Base-by-base conservation (phyloP, 371 early-diverging fungal genomes). In the Chytridium lagenaria region DNA sequence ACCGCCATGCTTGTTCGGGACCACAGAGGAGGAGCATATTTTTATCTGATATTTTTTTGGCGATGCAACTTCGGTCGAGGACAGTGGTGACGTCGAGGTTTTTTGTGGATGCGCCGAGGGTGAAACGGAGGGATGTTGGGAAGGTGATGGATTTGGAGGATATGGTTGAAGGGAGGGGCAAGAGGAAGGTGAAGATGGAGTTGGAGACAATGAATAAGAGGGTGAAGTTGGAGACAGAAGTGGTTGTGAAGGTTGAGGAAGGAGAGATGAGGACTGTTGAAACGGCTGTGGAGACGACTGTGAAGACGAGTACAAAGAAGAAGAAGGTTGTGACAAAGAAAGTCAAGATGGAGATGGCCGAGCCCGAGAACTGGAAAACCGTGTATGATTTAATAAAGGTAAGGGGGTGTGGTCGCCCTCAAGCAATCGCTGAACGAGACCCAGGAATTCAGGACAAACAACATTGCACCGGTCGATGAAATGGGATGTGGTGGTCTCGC, bases 401-500 rank as follows among this genome's bases (percentile, higher is more conserved):
- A 36, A 3, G 61, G 3, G 2, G 3, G 61, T 15, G 10, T 31
- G 19, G 3, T 55, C 10, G n/a, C n/a, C n/a, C n/a, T n/a, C n/a
- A n/a, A n/a, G n/a, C n/a, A n/a, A n/a, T n/a, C n/a, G n/a, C n/a
- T n/a, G n/a, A n/a, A n/a, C n/a, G n/a, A n/a, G n/a, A n/a, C 26
- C 2, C 15, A 57, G 85, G 82, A 19, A 92, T 83, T 77, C 84
- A 95, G 26, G 73, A 86, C 37, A 74, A 71, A 3, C 78, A 66
- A 87, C 70, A 59, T 79, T 15, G 98, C 99, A 2, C 97, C 98
- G 0, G 99, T 99, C 2, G 99, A 99, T 81, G 91, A 92, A 0
- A 92, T 96, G 84, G 99, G 99, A 0, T 98, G 99, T 82, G 93
- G 88, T 55, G 79, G 87, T 23, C 77, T 95, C 34, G 94, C 90